Conservation (phyloP, 495 filamentous ascomycete species). For the Entonaema liquescens region DNA sequence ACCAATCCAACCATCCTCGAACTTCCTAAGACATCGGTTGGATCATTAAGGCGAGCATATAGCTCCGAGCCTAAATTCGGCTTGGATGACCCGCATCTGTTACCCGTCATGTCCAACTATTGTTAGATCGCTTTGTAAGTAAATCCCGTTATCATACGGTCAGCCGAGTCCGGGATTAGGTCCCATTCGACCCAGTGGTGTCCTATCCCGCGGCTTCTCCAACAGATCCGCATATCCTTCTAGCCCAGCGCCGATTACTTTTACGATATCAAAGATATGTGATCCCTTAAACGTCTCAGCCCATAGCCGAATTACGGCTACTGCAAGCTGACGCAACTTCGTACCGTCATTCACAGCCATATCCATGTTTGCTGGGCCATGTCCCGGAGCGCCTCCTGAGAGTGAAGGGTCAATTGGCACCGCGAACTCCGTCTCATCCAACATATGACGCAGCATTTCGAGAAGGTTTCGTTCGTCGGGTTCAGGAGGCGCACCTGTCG, state of each 20-base stretch:
- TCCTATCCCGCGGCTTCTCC: constrained; percentile 62
- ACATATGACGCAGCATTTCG: constrained; percentile 74
- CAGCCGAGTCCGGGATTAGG: constrained; percentile 45
- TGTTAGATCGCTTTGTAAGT: neutral
- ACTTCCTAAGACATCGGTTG: neutral
- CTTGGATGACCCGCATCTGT: neutral
- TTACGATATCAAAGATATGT: constrained; percentile 73
- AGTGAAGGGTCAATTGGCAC: constrained; percentile 62
- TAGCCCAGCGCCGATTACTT: constrained; percentile 68
- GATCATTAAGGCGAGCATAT: neutral
- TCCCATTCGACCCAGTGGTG: constrained; percentile 52
- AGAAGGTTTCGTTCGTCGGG: constrained; percentile 71
- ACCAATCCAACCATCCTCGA: neutral
- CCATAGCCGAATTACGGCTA: constrained; percentile 71
- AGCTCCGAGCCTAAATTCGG: neutral
- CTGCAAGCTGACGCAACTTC: constrained; percentile 67
- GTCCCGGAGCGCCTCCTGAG: constrained; percentile 48
- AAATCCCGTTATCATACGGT: neutral
- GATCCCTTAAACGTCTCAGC: constrained; percentile 72
- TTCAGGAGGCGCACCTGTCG: constrained; percentile 54
- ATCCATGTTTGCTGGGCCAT: constrained; percentile 50
- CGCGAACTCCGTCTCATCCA: constrained; percentile 79
- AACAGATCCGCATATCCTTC: constrained; percentile 72
- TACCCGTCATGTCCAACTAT: neutral
- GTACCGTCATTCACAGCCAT: constrained; percentile 54